Base-by-base conservation (phyloP, 768 basidiomycete species). In the Trametes maxima region DNA sequence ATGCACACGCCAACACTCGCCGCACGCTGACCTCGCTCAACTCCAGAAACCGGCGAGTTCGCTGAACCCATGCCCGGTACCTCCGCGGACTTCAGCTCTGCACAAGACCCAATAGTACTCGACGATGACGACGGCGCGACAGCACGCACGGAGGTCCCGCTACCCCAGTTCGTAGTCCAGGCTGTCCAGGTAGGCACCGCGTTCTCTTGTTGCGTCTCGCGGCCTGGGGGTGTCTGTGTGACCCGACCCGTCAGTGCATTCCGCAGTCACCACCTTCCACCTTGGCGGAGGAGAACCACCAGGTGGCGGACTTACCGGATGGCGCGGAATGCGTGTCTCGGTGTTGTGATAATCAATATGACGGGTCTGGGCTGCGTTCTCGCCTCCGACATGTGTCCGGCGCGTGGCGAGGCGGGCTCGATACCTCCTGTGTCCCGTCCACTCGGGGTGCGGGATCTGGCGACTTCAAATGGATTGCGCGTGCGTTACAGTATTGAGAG, bases 41-140 rank as follows among this genome's bases (percentile, higher is more conserved):
- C 11, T 19, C 14, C 65, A 88, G 88, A 86, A 73, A 80, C 81
- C 21, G 88, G 86, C 17, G 88, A 88, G 72, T 72, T 72, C 36
- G 76, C 77, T 60, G 78, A 83, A 65, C 68, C 78, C 44, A 84
- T 89, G 74, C 87, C 88, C 33, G 87, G 88, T 21, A 80, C 75
- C 57, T 73, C 77, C 11, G 46, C 71, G 36, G 78, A 78, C 51
- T 75, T 78, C 60, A 42, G 64, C 2, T 66, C 74, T 2, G 77
- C 78, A 21, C 73, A 76, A 58, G 70, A 71, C 59, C 75, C 33
- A 66, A 62, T 54, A 54, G 8, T 33, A 8, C 28, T 33, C 28
- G 28, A 33, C 28, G 53, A 48, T 57, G 25, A 36, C 48, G 57
- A 35, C 67, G 25, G 44, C 24, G 25, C 43, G n/a, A 48, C 49